Conservation (phyloP, 73 alveolate species). For the Paraurostyla sp. region DNA sequence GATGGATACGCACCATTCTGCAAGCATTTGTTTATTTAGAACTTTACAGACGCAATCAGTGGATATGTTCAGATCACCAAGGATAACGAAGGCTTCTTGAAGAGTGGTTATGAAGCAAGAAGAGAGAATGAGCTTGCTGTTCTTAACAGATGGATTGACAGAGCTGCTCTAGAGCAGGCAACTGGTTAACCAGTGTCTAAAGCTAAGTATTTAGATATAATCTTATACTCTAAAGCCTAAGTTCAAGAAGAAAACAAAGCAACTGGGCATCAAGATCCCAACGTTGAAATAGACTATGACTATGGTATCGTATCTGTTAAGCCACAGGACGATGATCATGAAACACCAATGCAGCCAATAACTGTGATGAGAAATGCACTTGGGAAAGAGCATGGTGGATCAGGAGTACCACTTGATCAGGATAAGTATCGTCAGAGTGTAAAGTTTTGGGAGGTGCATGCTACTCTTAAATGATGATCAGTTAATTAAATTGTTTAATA, state of each 20-base stretch:
- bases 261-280: slow-evolving; percentile 87
- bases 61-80: slow-evolving; percentile 88
- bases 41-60: slow-evolving; percentile 92
- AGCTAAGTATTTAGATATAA: slow-evolving; percentile 96
- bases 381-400: slow-evolving; percentile 98
- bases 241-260: slow-evolving; percentile 90
- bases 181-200: slow-evolving; percentile 67
- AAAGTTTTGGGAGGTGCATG: slow-evolving; percentile 94
- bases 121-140: slow-evolving; percentile 97
- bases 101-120: slow-evolving; percentile 93
- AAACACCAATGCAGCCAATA: slow-evolving; percentile 97
- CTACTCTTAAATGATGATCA: slow-evolving; percentile 79
- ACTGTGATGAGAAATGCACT: slow-evolving; percentile 99
- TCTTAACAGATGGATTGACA: slow-evolving; percentile 92
- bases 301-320: slow-evolving; percentile 96
- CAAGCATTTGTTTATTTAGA: slow-evolving; percentile 96
- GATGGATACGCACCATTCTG: slow-evolving; percentile 99
- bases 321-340: slow-evolving; percentile 94
- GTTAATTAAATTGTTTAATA: neutral
- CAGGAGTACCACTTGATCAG: slow-evolving; percentile 94
- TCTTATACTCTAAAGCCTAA: slow-evolving; percentile 94
- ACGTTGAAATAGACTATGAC: slow-evolving; percentile 90
- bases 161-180: slow-evolving; percentile 71
- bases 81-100: slow-evolving; percentile 87
- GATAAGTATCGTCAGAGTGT: slow-evolving; percentile 93